These are phyloP conservation scores for Jacaranda mimosifolia DNA, from an alignment of 257 asterid genomes.

Conservation along the genomic window DNA sequence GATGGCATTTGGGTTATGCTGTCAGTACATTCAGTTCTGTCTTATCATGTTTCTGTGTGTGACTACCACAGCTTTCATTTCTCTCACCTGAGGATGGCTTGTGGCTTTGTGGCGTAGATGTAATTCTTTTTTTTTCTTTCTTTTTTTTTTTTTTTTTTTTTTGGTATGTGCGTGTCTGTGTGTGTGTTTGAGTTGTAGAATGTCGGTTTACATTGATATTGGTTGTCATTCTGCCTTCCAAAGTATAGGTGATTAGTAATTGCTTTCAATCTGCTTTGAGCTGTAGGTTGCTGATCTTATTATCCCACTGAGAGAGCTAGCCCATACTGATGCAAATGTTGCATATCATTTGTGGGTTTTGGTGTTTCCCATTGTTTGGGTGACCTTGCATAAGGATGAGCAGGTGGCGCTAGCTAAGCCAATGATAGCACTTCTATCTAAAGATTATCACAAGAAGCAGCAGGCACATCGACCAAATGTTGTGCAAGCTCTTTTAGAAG, in stretches of 20 bases:
- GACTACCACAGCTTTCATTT: constrained; percentile 20
- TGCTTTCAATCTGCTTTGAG: constrained; percentile 21
- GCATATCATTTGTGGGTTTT: constrained; percentile 98
- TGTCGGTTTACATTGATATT: neutral
- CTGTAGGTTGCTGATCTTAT: constrained; percentile 91
- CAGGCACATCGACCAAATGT: constrained; percentile 93
- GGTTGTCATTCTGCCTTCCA: constrained; percentile 24
- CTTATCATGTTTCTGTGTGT: constrained; percentile 20
- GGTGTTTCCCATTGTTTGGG: constrained; percentile 99
- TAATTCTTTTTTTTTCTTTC: constrained; percentile 24
- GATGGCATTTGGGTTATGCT: constrained; percentile 16
- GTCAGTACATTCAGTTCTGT: constrained; percentile 12
- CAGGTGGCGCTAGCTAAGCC: constrained; percentile 98
- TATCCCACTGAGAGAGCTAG: constrained; percentile 92
- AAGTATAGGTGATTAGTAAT: constrained; percentile 25
- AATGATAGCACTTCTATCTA: constrained; percentile 89
- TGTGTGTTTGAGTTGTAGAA: constrained; percentile 10
- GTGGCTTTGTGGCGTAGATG: constrained; percentile 19
- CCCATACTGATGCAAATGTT: constrained; percentile 93
- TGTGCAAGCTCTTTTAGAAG: constrained; percentile 99
- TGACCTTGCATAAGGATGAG: constrained; percentile 95
- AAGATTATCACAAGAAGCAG: constrained; percentile 99
- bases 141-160: constrained; percentile 25
- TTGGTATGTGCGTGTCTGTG: neutral
- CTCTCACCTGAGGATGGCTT: constrained; percentile 11